These are phyloP conservation scores for Penicillium sp. DNA, from an alignment of 2,329 filamentous ascomycete species.

Conservation along the genomic window DNA sequence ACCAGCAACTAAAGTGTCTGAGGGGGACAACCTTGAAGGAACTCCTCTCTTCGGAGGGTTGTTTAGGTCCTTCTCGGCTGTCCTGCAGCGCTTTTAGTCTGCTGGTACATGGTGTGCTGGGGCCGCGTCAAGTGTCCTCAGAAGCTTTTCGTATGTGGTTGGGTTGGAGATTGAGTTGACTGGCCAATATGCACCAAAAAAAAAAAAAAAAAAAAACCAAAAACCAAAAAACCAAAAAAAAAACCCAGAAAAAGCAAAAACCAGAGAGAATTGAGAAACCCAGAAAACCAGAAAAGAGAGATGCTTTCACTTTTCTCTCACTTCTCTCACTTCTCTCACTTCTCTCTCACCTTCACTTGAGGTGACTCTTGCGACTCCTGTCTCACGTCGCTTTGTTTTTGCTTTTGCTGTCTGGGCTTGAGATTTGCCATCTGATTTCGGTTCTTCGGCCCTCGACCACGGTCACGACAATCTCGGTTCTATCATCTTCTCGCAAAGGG, in stretches of 20 bases:
- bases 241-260: no score
- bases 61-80: not conserved
- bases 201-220: not conserved
- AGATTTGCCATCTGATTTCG: not conserved
- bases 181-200: not conserved
- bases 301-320: not conserved
- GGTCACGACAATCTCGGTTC: not conserved
- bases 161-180: slow-evolving; percentile 4
- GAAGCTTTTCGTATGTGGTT: not conserved
- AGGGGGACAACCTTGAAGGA: not conserved
- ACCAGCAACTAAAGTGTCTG: not conserved
- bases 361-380: not conserved
- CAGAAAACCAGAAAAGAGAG: not conserved
- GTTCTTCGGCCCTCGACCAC: not conserved
- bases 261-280: not conserved
- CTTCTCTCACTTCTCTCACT: no score
- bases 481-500: not conserved
- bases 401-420: not conserved
- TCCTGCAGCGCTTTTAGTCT: not conserved
- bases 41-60: not conserved
- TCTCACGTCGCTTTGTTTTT: not conserved
- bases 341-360: not conserved
- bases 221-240: no score
- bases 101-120: not conserved
- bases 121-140: not conserved